Conservation (phyloP, 495 filamentous ascomycete species). For the Filosporella fistucella region DNA sequence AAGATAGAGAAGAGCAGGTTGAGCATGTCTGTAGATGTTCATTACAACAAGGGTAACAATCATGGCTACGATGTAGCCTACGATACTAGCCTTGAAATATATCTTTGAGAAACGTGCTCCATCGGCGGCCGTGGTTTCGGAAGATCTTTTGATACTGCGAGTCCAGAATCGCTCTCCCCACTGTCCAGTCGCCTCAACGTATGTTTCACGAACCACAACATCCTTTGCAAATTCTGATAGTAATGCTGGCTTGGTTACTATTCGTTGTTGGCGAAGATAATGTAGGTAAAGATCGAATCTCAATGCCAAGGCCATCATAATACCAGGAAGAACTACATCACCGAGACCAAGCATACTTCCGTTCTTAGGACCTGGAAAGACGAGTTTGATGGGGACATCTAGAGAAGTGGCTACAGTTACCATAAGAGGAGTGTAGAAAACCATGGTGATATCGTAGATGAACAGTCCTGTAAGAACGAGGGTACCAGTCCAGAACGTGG, state of each 20-base stretch:
- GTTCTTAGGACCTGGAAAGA: constrained; percentile 65
- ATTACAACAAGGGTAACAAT: constrained; percentile 71
- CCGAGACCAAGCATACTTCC: constrained; percentile 73
- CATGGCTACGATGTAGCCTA: constrained; percentile 81
- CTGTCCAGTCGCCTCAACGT: constrained; percentile 52
- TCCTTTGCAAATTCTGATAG: constrained; percentile 25
- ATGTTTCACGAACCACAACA: constrained; percentile 40
- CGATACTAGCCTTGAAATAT: constrained; percentile 78
- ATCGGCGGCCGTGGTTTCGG: constrained; percentile 31
- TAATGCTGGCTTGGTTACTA: constrained; percentile 13
- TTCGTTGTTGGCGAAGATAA: constrained; percentile 54
- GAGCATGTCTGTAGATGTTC: constrained; percentile 72
- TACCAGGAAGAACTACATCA: constrained; percentile 90
- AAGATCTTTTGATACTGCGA: constrained; percentile 23
- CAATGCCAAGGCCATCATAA: constrained; percentile 82
- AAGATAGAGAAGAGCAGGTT: constrained; percentile 89
- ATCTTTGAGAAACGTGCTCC: constrained; percentile 67
- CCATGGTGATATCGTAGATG: constrained; percentile 94
- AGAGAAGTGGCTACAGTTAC: constrained; percentile 87
- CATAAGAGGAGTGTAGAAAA: constrained; percentile 97
- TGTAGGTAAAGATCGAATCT: constrained; percentile 86
- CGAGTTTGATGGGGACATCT: constrained; percentile 89
- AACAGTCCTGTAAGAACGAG: constrained; percentile 76
- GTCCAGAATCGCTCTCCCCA: constrained; percentile 92
- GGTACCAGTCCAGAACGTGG: constrained; percentile 79